Conservation (phyloP, 345 rosid species). For the Gossypium arboreum region DNA sequence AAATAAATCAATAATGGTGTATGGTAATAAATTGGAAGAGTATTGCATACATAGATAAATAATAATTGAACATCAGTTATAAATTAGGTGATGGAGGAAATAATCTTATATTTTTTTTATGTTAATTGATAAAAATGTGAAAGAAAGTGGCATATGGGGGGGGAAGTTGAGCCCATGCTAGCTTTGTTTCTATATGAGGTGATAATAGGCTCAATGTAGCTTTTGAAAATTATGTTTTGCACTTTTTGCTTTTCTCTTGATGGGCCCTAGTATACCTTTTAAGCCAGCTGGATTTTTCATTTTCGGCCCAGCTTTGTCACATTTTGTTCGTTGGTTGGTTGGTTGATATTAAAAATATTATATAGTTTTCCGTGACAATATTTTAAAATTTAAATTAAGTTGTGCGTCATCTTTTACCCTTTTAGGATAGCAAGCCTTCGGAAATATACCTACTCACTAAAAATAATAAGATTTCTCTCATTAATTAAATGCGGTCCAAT, state of each 20-base stretch:
- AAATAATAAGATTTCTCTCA: no score
- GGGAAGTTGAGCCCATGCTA: neutral
- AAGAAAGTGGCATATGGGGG: neutral
- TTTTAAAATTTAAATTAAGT: no score
- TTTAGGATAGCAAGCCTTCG: neutral
- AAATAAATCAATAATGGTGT: no score
- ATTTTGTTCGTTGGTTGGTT: neutral
- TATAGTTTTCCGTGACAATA: no score
- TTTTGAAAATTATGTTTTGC: neutral
- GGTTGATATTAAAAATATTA: neutral
- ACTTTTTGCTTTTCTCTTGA: neutral
- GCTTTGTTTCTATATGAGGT: no score
- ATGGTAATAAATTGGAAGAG: no score
- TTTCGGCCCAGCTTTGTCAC: neutral
- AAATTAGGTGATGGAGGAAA: no score
- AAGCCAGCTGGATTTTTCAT: neutral
- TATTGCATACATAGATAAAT: no score
- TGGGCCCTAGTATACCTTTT: neutral
- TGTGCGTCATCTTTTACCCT: neutral
- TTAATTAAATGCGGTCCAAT: no score
- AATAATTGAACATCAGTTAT: no score
- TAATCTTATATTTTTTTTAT: neutral
- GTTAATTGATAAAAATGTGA: neutral
- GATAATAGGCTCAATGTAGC: neutral
- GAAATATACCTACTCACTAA: no score